Percentiles rank a stretch among this genome's conserved stretches.
phyloP scores from a whole-genome alignment of 768 basidiomycete species.

The Tylopilus subfusipes region DNA sequence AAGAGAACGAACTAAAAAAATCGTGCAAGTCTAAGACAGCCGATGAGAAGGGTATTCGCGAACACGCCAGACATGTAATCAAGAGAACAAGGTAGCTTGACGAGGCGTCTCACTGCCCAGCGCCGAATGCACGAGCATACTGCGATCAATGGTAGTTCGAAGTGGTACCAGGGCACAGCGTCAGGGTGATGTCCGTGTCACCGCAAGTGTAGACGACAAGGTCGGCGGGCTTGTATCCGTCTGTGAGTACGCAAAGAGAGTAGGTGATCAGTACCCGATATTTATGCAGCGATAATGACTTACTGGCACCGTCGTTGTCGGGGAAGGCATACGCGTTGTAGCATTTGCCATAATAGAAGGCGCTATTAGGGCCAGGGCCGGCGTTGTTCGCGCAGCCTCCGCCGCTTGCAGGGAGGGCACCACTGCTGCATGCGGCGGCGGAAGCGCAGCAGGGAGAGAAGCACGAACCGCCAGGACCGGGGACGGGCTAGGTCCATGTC shows the following conservation, averaged over 20 bases:
- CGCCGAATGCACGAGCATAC: too few species aligned
- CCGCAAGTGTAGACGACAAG: conserved; percentile 27
- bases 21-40: too few species aligned
- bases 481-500: background rate
- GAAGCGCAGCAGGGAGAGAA: conserved; percentile 31
- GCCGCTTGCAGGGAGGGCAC: too few species aligned
- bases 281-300: too few species aligned
- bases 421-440: too few species aligned
- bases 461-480: conserved; percentile 27
- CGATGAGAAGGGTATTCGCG: too few species aligned
- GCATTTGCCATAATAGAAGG: conserved; percentile 27
- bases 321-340: conserved; percentile 33
- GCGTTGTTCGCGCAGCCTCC: conserved; percentile 24
- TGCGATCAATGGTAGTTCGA: conserved; percentile 12
- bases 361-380: conserved; percentile 29
- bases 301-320: too few species aligned
- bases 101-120: too few species aligned
- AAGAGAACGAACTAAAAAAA: too few species aligned
- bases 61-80: too few species aligned
- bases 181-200: conserved; percentile 28
- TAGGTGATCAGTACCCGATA: background rate
- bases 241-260: conserved; percentile 2
- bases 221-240: conserved; percentile 26
- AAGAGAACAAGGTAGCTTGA: too few species aligned
- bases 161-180: conserved; percentile 26